Base-by-base conservation (phyloP, 176 grass and related monocot genomes). In the Bromus sterilis region DNA sequence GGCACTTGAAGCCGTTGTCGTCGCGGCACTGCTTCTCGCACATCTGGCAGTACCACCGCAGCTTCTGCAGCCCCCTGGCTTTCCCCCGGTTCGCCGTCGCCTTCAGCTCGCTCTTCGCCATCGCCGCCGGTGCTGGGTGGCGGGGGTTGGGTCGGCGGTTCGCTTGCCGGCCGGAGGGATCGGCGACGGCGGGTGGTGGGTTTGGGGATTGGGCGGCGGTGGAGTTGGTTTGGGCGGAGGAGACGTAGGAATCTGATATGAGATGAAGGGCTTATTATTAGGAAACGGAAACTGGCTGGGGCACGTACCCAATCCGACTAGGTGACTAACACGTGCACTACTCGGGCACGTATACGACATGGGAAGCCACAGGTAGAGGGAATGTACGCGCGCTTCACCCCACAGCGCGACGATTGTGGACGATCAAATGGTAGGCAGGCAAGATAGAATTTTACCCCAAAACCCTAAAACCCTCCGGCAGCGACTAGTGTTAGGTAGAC, bases 1-100 rank as follows among this genome's bases (percentile, higher is more conserved):
- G 95, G 84, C 95, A 95, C 77, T 90, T 95, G 92, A 95, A 98
- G 4, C 92, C 92, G 66, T 95, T 98, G 79, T 98, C 92, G 66
- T 95, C 88, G 1, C 90, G 90, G 71, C 92, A 98, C 77, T 94
- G 92, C 86, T 98, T 98, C 80, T 94, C 88, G 80, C 92, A 98
- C 95, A 98, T 91, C 90, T 98, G 95, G 65, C 95, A 98, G 59
- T 98, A 98, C 95, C 95, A 98, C n/a, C 95, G 85, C 59, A 98
- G 84, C 75, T 98, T 98, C 77, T 94, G 95, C 83, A 98, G 44
- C 4, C 92, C 92, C 86, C 87, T 98, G 26, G 90, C 89, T 79
- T 98, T 94, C 74, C 84, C 84, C 28, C 92, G 77, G 61, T 94
- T 98, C 12, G 90, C 95, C 67, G 89, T 98, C 13, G 90, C 88